Evolutionary conservation across 2,329 filamentous ascomycete genomes (phyloP), one percentile per base, ranked within the genome.

Genomic region (Lasiodiplodia hormozganensis): DNA sequence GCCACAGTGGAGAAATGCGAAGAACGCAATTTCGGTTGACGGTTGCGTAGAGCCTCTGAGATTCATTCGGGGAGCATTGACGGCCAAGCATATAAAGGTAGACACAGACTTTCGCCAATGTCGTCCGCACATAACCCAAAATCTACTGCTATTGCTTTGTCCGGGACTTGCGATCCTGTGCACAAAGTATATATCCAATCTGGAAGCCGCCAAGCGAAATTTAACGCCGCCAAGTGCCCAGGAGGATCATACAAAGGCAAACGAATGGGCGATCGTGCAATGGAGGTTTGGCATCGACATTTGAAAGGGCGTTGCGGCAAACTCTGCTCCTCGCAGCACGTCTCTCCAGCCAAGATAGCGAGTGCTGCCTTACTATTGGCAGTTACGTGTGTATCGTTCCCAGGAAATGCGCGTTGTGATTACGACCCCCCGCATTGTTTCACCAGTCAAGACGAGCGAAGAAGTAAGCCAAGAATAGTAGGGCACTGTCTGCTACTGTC

Each of bases 341-440:
- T 34, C 31, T 34, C 31, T 34, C 31, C 31, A 10, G 31, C 31
- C 31, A 34, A 34, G 31, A 34, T 34, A 34, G 28, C 4, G 28
- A 54, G 25, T 23, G n/a, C 25, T 8, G 31, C 31, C 25, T 23
- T 21, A 12, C 18, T 8, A 52, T 52, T 52, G 28, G 11, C 28
- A 23, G 18, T 11, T 36, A 12, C 31, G 28, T 56, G 53, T 11
- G 5, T 31, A 56, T 28, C 16, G 16, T 38, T 38, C 25, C 31
- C 36, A 36, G 28, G 11, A 21, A 43, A 6, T 18, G 8, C 16
- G 18, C 18, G 40, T n/a, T 18, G 40, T 14, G 6, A 16, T 49
- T 31, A 47, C 58, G 38, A 31, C 40, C 25, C 38, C 40, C 23
- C 38, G 25, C 40, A 62, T 49, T 60, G 36, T 60, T 60, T 43